phyloP scores from a whole-genome alignment of 1,139 yeast species.

The Debaryomyces subglobosus region DNA sequence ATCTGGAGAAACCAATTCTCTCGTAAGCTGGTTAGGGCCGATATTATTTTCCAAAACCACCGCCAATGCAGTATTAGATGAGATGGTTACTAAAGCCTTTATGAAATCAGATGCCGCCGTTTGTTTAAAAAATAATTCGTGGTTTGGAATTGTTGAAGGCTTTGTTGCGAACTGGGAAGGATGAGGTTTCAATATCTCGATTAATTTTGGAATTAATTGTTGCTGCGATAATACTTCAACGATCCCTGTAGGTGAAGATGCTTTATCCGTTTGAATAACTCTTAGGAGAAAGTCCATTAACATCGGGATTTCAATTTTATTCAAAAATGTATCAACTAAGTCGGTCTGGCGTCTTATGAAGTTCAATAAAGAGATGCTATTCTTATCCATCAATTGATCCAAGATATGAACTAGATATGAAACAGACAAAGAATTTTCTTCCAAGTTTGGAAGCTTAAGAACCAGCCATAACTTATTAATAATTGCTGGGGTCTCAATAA shows the following conservation, averaged over 20 bases:
- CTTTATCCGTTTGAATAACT: slow-evolving; percentile 66
- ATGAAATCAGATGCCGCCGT: slow-evolving; percentile 95
- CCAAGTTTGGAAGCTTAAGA: slow-evolving; percentile 37
- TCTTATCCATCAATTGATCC: slow-evolving; percentile 51
- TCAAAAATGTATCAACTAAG: slow-evolving; percentile 57
- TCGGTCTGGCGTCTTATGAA: slow-evolving; percentile 54
- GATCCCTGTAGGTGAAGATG: slow-evolving; percentile 66
- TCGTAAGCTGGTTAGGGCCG: slow-evolving; percentile 49
- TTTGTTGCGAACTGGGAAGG: slow-evolving; percentile 33
- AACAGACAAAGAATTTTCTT: slow-evolving; percentile 45
- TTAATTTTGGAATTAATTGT: slow-evolving; percentile 51
- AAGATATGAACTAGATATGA: slow-evolving; percentile 45
- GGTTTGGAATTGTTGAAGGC: slow-evolving; percentile 31
- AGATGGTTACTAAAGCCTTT: slow-evolving; percentile 89
- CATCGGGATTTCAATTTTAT: slow-evolving; percentile 62
- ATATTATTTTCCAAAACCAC: slow-evolving; percentile 51
- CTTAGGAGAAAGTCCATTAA: slow-evolving; percentile 57
- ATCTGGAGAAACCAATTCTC: slow-evolving; percentile 46
- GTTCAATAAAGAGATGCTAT: slow-evolving; percentile 52
- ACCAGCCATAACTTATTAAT: slow-evolving; percentile 50
- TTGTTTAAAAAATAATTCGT: slow-evolving; percentile 62
- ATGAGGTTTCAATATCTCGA: slow-evolving; percentile 53
- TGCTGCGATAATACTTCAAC: slow-evolving; percentile 56
- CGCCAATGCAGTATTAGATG: slow-evolving; percentile 65
- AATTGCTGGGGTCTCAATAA: slow-evolving; percentile 46